These are phyloP conservation scores for Aureobasidium subglaciale DNA, from an alignment of 2,329 filamentous ascomycete genomes.

Conservation along the genomic window DNA sequence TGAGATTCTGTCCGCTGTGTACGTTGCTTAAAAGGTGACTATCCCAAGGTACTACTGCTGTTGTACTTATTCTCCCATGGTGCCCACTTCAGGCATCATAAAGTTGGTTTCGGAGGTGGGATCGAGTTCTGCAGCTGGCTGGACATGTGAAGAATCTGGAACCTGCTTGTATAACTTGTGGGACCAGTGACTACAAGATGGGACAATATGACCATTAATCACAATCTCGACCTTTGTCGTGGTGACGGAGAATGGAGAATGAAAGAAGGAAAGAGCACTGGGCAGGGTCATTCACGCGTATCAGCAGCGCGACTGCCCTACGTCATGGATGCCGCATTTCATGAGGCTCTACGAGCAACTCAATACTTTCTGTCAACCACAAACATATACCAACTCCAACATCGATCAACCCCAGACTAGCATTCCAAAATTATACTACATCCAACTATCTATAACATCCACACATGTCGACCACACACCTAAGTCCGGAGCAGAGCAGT, in stretches of 20 bases:
- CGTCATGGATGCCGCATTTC: background rate
- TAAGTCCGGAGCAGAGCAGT: slow-evolving; percentile 36
- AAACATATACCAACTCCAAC: background rate
- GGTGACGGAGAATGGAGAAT: background rate
- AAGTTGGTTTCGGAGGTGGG: background rate
- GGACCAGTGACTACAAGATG: too few species aligned
- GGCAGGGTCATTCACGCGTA: background rate
- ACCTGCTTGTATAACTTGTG: background rate
- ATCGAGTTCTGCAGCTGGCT: background rate
- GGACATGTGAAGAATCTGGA: background rate
- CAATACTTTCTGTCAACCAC: background rate
- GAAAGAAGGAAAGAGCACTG: background rate
- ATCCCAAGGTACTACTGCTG: too few species aligned
- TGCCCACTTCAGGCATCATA: too few species aligned
- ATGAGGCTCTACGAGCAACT: background rate
- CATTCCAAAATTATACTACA: background rate
- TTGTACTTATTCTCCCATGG: too few species aligned
- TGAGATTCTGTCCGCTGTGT: background rate
- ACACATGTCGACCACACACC: slow-evolving; percentile 5
- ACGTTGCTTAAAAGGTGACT: too few species aligned
- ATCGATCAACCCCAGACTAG: background rate
- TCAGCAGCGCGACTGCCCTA: background rate
- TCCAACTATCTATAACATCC: background rate
- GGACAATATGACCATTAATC: too few species aligned
- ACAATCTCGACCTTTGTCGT: background rate